These are phyloP conservation scores for Phytophthora pistaciae DNA, from an alignment of 352 stramenopile genomes.

Conservation along the genomic window DNA sequence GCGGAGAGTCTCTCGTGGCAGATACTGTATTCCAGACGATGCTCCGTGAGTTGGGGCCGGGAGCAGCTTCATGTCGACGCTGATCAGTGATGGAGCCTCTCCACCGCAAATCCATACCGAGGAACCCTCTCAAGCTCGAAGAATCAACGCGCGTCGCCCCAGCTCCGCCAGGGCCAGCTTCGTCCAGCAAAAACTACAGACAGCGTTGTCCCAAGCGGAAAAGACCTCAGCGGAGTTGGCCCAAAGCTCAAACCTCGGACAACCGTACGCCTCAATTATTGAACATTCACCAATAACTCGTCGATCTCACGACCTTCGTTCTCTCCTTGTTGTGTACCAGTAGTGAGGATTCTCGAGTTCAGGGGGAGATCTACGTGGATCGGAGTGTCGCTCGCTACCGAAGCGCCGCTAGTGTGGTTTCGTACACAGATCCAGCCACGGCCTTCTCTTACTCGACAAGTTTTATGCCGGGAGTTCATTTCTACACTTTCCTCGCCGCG, in stretches of 20 bases:
- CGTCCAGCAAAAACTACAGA: constrained; percentile 73
- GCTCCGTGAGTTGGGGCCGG: constrained; percentile 23
- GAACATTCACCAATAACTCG: too few species aligned
- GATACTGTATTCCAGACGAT: constrained; percentile 26
- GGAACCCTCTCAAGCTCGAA: constrained; percentile 10
- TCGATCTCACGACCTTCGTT: constrained; percentile 1
- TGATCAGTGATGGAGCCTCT: constrained; percentile 32
- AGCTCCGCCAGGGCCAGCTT: constrained; percentile 46
- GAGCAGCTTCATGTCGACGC: constrained; percentile 39
- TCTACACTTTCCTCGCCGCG: constrained; percentile 78
- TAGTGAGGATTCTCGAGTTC: constrained; percentile 21
- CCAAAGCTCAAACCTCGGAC: constrained; percentile 30
- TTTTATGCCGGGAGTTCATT: constrained; percentile 84
- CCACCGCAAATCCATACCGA: constrained; percentile 16
- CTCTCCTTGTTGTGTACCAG: constrained; percentile 2
- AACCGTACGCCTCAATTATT: too few species aligned
- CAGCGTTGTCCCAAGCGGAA: constrained; percentile 63
- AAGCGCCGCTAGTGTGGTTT: constrained; percentile 61
- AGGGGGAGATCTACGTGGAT: constrained; percentile 14
- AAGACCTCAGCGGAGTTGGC: constrained; percentile 42
- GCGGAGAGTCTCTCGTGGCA: constrained; percentile 15
- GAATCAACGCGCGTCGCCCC: constrained; percentile 5
- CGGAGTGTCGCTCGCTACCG: constrained; percentile 56
- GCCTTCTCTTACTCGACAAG: constrained; percentile 65
- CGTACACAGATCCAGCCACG: constrained; percentile 59